Conservation (phyloP, 129 eudicot species). For the Cynara cardunculus region DNA sequence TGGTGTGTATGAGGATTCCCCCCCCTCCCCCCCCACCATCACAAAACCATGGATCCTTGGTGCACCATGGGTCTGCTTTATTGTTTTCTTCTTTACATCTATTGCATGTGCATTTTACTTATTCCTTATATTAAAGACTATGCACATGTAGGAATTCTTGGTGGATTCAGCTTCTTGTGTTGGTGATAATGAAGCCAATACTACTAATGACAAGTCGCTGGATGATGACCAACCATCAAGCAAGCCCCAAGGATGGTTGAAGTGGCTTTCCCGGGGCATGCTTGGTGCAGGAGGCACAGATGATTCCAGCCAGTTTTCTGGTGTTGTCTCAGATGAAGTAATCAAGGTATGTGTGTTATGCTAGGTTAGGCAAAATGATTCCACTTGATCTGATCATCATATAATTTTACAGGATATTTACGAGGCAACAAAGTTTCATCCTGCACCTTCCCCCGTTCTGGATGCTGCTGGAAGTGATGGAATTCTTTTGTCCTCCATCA, state of each 20-base stretch:
- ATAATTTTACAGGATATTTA: constrained; percentile 71
- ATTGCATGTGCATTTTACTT: constrained; percentile 14
- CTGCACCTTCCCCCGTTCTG: constrained; percentile 41
- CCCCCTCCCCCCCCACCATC: not conserved
- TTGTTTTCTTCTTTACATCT: not conserved
- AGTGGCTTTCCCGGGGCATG: constrained; percentile 98
- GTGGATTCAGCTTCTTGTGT: constrained; percentile 38
- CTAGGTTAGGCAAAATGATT: not conserved
- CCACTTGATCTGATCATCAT: constrained; percentile 14
- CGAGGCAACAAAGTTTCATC: constrained; percentile 94
- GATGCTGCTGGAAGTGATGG: constrained; percentile 57
- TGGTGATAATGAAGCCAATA: constrained; percentile 37
- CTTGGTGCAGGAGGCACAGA: constrained; percentile 99
- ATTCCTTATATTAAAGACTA: constrained; percentile 6
- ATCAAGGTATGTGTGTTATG: constrained; percentile 54
- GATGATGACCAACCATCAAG: constrained; percentile 54
- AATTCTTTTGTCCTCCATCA: constrained; percentile 50
- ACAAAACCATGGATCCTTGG: not conserved
- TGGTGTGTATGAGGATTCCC: not conserved
- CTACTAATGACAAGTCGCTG: constrained; percentile 41
- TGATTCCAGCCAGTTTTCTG: constrained; percentile 90
- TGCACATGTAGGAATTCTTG: constrained; percentile 51
- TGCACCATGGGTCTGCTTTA: not conserved
- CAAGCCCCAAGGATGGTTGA: constrained; percentile 94
- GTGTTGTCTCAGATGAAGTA: constrained; percentile 94